Evolutionary conservation across 805 yeast species (phyloP).

Genomic region (Maudiozyma barnettii): DNA sequence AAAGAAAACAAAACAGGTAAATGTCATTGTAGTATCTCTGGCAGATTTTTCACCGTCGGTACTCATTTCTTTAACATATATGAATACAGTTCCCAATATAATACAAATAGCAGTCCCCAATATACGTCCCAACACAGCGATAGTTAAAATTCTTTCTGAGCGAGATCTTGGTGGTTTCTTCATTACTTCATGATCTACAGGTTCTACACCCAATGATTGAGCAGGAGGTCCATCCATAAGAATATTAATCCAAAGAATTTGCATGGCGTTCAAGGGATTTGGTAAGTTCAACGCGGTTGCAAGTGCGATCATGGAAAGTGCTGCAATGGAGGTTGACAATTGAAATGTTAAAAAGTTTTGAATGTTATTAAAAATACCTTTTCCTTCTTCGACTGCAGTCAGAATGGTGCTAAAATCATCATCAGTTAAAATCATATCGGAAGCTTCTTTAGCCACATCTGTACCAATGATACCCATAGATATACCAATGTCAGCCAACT

Average conservation of each 20-base stretch:
- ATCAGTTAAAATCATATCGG: constrained; percentile 94
- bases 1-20: constrained; percentile 89
- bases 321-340: constrained; percentile 91
- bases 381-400: constrained; percentile 92
- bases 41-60: constrained; percentile 70
- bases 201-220: constrained; percentile 93
- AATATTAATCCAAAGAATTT: constrained; percentile 93
- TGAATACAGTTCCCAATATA: constrained; percentile 82
- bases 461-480: constrained; percentile 92
- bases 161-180: constrained; percentile 87
- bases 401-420: constrained; percentile 93
- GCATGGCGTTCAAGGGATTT: constrained; percentile 96
- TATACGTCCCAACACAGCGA: constrained; percentile 58
- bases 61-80: constrained; percentile 78
- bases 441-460: constrained; percentile 96
- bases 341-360: constrained; percentile 93
- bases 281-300: constrained; percentile 82
- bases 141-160: constrained; percentile 72
- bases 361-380: constrained; percentile 91
- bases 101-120: constrained; percentile 61
- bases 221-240: constrained; percentile 99
- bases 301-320: constrained; percentile 77
- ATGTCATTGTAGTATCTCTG: constrained; percentile 98
- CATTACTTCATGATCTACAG: constrained; percentile 94
- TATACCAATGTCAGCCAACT: constrained; percentile 91